Percentiles rank a stretch among this genome's conserved stretches.
Conservation (phyloP, 2,329 filamentous ascomycete genomes). For the Colletotrichum abscissum region DNA sequence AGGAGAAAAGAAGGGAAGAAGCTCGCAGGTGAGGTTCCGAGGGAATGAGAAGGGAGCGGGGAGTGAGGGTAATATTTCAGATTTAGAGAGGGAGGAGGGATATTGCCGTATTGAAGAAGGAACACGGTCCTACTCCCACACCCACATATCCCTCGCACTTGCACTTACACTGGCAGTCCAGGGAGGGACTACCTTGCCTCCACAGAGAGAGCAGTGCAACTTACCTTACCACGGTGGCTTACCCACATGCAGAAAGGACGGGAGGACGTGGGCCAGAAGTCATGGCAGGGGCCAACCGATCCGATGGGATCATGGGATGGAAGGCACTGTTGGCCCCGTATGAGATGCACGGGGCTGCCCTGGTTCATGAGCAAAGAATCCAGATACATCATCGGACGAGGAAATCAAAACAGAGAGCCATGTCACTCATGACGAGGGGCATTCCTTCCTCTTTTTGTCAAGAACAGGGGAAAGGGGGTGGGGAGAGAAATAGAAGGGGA, state of each 20-base stretch:
- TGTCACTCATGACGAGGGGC: neutral
- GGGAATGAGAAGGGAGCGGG: constrained; percentile 19
- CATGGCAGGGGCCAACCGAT: constrained; percentile 18
- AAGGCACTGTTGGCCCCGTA: neutral
- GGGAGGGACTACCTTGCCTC: constrained; percentile 1
- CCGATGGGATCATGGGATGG: constrained; percentile 23
- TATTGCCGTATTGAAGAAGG: constrained; percentile 14
- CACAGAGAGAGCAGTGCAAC: neutral
- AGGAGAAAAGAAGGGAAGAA: constrained; percentile 26
- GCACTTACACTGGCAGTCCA: neutral
- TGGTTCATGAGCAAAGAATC: neutral
- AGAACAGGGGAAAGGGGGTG: neutral
- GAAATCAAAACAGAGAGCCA: neutral
- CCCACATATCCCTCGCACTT: neutral
- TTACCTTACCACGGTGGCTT: too few species aligned
- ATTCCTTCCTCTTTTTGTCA: neutral
- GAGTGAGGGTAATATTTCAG: constrained; percentile 1
- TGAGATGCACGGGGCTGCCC: neutral
- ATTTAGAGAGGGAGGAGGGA: constrained; percentile 11
- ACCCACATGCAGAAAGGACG: neutral
- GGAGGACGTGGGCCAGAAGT: neutral
- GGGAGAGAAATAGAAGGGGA: neutral
- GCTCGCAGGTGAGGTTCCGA: constrained; percentile 13
- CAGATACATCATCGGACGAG: neutral
- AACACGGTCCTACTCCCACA: neutral